Evolutionary conservation across 805 yeast species (phyloP), one percentile per base, ranked within the genome.

Genomic region (Yamadazyma olivae): DNA sequence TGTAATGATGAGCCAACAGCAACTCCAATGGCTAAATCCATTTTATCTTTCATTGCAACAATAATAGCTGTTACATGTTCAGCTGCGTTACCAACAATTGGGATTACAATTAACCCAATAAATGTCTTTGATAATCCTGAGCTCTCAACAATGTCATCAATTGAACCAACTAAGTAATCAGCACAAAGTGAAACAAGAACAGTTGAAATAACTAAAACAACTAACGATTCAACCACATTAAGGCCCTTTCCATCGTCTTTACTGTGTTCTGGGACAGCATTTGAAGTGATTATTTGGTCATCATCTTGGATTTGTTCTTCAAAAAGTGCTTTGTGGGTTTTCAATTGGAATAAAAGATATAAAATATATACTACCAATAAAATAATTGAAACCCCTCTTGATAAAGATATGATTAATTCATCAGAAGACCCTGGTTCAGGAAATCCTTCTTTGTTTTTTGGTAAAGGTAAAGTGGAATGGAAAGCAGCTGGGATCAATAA

Each of bases 31-130:
- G 99, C 97, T 41, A 93, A 74, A 59, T 93, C 98, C 96, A 93
- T 93, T 65, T 93, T 93, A 62, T 93, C 87, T 64, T 89, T 89
- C 74, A 81, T 78, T 16, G 99, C 98, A 32, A 93, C 98, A 43
- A 88, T 75, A 24, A 93, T 83, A 3, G 98, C 96, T 14, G 99
- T 93, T 35, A 88, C 98, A 61, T 93, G 99, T 61, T 93, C 99
- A 9, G 98, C 98, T 3, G 99, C 99, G 53, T 93, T 93, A 38
- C 98, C 99, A 18, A 93, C 98, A 44, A 93, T 91, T 27, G 99
- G 99, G 44, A 93, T 83, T 30, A 93, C 79, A 49, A 93, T 83
- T 48, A 93, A 71, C 57, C 98, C 98, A 52, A 93, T 88, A 52
- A 93, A 93, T 0, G 98, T 89, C 74, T 91, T 90, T 29, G 96